Conservation (phyloP, 371 early-diverging fungal species). For the Mucor saturninus region DNA sequence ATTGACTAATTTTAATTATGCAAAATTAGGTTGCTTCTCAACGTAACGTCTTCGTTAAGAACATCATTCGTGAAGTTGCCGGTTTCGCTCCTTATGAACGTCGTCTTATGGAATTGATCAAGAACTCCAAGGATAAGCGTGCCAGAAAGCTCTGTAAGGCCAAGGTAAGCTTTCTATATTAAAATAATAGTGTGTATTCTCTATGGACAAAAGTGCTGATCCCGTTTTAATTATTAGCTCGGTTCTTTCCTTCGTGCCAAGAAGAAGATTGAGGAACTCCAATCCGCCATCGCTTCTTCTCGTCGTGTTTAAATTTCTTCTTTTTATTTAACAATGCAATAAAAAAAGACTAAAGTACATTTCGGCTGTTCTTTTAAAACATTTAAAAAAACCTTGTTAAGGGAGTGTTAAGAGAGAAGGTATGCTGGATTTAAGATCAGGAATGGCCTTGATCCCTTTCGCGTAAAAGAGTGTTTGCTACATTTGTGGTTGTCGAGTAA, state of each 20-base stretch:
- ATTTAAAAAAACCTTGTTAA: too few species aligned
- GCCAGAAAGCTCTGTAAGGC: slow-evolving; percentile 98
- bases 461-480: too few species aligned
- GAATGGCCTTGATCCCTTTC: too few species aligned
- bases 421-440: too few species aligned
- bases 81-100: slow-evolving; percentile 99
- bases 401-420: too few species aligned
- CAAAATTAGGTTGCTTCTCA: slow-evolving; percentile 70
- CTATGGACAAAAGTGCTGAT: background rate
- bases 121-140: slow-evolving; percentile 99
- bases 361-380: too few species aligned
- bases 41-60: slow-evolving; percentile 91
- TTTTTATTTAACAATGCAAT: too few species aligned
- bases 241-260: slow-evolving; percentile 98
- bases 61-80: slow-evolving; percentile 95
- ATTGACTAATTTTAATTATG: too few species aligned
- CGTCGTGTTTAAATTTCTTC: slow-evolving; percentile 70
- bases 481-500: too few species aligned
- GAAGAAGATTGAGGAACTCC: slow-evolving; percentile 98
- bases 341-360: too few species aligned
- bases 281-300: slow-evolving; percentile 91
- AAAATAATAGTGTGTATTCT: background rate
- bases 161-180: slow-evolving; percentile 86
- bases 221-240: slow-evolving; percentile 70
- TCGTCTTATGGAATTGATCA: slow-evolving; percentile 99